Conservation (phyloP, 257 asterid species). For the Oldenlandia corymbosa region DNA sequence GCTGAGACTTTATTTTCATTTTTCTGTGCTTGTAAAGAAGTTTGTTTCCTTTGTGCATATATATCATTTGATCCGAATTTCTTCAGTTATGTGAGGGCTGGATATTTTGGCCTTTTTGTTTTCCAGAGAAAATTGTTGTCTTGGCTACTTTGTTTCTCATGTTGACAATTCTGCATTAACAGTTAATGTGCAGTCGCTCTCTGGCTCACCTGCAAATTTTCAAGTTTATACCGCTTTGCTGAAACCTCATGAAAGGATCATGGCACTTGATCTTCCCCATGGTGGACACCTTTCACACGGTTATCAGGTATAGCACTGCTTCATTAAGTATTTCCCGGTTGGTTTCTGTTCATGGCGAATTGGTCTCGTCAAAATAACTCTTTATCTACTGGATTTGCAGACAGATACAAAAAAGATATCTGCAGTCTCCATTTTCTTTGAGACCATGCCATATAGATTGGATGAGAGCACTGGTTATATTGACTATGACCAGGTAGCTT, state of each 20-base stretch:
- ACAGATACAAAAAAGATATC: constrained; percentile 95
- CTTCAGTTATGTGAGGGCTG: not conserved
- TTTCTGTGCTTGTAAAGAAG: not conserved
- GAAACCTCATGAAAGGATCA: constrained; percentile 93
- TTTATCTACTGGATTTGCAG: constrained; percentile 36
- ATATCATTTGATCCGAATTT: not conserved
- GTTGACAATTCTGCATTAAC: constrained; percentile 20
- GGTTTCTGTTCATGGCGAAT: not conserved
- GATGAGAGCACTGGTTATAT: constrained; percentile 91
- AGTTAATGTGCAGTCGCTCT: constrained; percentile 92
- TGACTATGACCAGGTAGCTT: constrained; percentile 86
- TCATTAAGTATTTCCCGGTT: constrained; percentile 6
- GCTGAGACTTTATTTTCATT: not conserved
- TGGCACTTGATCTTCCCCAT: constrained; percentile 99
- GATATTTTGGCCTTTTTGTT: not conserved
- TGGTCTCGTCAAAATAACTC: not conserved
- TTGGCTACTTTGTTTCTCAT: not conserved
- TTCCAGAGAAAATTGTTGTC: not conserved
- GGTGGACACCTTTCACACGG: constrained; percentile 99
- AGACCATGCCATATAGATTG: constrained; percentile 97
- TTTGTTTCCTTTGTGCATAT: not conserved
- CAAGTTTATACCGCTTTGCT: constrained; percentile 92
- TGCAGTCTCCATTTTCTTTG: constrained; percentile 91
- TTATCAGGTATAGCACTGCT: constrained; percentile 66
- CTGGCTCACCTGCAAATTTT: constrained; percentile 95